These are phyloP conservation scores for Gossypium trilobum DNA, from an alignment of 441 rosid species.

Conservation along the genomic window DNA sequence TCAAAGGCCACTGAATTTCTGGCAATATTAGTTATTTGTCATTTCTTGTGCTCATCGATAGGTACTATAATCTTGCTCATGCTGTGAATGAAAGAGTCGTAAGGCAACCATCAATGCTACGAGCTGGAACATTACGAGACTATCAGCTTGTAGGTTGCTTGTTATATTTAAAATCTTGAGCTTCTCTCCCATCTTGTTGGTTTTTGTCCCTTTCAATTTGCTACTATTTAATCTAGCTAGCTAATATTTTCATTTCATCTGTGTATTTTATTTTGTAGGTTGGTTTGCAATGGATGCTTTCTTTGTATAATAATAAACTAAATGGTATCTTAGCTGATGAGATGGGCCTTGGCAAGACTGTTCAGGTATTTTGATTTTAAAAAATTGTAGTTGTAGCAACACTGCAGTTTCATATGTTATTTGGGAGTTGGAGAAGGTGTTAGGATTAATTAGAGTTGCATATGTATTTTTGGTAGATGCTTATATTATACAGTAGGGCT, in stretches of 20 bases:
- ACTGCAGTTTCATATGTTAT: slow-evolving; percentile 7
- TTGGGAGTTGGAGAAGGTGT: not conserved
- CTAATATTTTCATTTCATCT: slow-evolving; percentile 14
- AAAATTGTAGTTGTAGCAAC: not conserved
- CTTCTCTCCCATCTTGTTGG: not conserved
- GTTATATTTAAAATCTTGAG: slow-evolving; percentile 21
- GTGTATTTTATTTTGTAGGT: slow-evolving; percentile 44
- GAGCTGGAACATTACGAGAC: slow-evolving; percentile 91
- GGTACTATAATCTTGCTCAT: slow-evolving; percentile 97
- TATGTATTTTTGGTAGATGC: not conserved
- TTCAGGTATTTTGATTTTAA: slow-evolving; percentile 53
- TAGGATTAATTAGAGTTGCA: not conserved
- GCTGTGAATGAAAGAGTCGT: slow-evolving; percentile 88
- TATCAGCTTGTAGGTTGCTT: slow-evolving; percentile 92
- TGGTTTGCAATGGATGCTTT: slow-evolving; percentile 99
- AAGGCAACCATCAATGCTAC: slow-evolving; percentile 95
- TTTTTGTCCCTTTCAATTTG: not conserved
- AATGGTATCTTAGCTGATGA: slow-evolving; percentile 99
- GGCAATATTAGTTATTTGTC: slow-evolving; percentile 7
- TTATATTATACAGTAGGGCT: not conserved
- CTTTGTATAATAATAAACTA: slow-evolving; percentile 91
- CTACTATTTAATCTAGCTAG: slow-evolving; percentile 6
- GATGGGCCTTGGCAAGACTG: slow-evolving; percentile 99
- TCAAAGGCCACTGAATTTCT: not conserved
- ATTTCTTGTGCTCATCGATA: slow-evolving; percentile 26